Conservation (phyloP, 2,329 filamentous ascomycete species). For the Bisporella sp. region DNA sequence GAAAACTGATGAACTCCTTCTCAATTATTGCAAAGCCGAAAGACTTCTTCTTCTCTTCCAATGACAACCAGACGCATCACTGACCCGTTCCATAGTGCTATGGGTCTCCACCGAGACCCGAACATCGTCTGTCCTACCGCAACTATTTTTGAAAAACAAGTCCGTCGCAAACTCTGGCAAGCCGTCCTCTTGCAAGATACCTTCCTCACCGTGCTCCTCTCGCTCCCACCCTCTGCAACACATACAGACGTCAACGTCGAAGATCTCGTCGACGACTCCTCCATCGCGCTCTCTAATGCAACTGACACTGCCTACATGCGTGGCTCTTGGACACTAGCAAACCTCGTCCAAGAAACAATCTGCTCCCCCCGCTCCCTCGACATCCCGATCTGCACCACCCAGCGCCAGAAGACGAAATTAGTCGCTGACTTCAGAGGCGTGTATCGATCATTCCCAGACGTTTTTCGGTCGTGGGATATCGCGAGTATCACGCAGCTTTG, state of each 20-base stretch:
- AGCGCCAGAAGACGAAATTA: conserved; percentile 62
- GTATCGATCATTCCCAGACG: conserved; percentile 64
- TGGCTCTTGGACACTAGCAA: conserved; percentile 72
- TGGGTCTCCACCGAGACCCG: conserved; percentile 74
- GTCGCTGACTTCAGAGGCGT: conserved; percentile 64
- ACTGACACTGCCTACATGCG: conserved; percentile 59
- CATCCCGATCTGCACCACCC: conserved; percentile 62
- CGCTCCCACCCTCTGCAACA: conserved; percentile 69
- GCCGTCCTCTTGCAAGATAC: conserved; percentile 76
- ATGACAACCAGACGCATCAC: no score
- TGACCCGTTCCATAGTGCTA: conserved; percentile 36
- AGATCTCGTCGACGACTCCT: conserved; percentile 59
- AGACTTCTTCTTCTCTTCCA: no score
- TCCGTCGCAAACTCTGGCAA: conserved; percentile 75
- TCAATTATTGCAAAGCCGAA: no score
- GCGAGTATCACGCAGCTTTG: conserved; percentile 49
- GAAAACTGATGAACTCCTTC: no score
- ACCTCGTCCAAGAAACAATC: conserved; percentile 70
- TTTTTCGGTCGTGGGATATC: conserved; percentile 62
- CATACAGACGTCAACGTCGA: conserved; percentile 75
- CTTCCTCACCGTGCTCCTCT: conserved; percentile 70
- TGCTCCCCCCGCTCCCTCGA: conserved; percentile 69
- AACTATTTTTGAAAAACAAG: conserved; percentile 66
- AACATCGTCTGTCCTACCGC: conserved; percentile 65
- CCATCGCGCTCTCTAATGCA: conserved; percentile 52